phyloP scores from a whole-genome alignment of 2,329 filamentous ascomycete genomes.

The Beauveria pseudobassiana region DNA sequence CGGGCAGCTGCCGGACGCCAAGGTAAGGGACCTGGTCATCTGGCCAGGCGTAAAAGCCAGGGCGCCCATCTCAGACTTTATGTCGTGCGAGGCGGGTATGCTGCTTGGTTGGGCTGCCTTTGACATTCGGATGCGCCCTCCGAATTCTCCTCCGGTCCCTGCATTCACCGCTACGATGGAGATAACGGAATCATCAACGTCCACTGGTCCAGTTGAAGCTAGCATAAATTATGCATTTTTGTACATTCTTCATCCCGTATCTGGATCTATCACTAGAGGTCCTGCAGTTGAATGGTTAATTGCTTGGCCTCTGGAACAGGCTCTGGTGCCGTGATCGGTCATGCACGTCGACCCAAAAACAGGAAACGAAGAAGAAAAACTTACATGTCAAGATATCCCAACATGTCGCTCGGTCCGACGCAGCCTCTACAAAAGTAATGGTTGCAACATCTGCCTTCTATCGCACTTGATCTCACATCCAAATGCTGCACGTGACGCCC shows the following conservation, averaged over 20 bases:
- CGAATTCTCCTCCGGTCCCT: neutral
- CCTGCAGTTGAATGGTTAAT: no score
- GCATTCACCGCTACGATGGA: no score
- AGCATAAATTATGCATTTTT: no score
- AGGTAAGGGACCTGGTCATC: neutral
- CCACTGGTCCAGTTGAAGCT: no score
- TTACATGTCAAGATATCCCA: no score
- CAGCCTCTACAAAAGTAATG: neutral
- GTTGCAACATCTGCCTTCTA: neutral
- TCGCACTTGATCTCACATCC: neutral
- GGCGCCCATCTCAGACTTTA: neutral
- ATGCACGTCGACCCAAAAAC: no score
- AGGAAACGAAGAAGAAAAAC: neutral
- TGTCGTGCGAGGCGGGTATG: neutral
- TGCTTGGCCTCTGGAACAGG: no score
- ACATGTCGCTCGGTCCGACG: no score
- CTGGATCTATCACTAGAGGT: no score
- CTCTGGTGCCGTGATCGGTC: no score
- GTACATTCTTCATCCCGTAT: no score
- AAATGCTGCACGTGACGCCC: slow-evolving; percentile 6
- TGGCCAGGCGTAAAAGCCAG: neutral
- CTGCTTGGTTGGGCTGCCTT: neutral
- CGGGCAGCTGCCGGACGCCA: neutral
- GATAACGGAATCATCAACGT: no score
- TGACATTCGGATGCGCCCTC: slow-evolving; percentile 1